A percentile compares a stretch with the other conserved stretches of the same genome.
Conservation (phyloP, 2,329 filamentous ascomycete genomes). For the Hymenoscyphus occultus region DNA sequence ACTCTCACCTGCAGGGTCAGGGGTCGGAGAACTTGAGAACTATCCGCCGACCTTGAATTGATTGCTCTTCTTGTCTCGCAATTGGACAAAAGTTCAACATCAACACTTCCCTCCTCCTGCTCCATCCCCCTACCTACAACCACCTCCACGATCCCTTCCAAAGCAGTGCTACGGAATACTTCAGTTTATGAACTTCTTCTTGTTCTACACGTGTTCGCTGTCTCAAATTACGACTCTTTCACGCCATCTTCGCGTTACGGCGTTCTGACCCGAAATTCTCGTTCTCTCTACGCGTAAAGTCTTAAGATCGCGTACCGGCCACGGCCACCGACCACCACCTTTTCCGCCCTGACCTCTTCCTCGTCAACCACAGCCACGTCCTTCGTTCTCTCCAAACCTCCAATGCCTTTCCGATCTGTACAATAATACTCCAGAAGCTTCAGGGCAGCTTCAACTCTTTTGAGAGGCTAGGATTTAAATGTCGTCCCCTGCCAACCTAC, state of each 20-base stretch:
- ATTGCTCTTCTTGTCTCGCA: background rate
- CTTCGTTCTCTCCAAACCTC: constrained; percentile 12
- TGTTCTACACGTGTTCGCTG: background rate
- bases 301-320: constrained; percentile 25
- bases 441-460: constrained; percentile 17
- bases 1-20: no score
- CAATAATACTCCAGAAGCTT: constrained; percentile 21
- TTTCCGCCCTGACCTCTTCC: constrained; percentile 14
- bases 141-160: background rate
- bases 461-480: constrained; percentile 26
- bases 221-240: background rate
- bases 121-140: background rate
- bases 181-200: background rate
- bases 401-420: constrained; percentile 25
- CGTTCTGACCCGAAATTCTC: background rate
- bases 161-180: background rate
- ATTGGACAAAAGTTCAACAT: constrained; percentile 3
- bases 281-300: constrained; percentile 16
- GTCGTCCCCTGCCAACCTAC: constrained; percentile 30
- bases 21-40: background rate
- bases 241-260: background rate
- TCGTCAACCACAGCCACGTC: constrained; percentile 5
- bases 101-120: background rate
- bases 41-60: background rate
- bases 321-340: constrained; percentile 20